Conservation (phyloP, 805 yeast species). For the Ogataea trehalophila region DNA sequence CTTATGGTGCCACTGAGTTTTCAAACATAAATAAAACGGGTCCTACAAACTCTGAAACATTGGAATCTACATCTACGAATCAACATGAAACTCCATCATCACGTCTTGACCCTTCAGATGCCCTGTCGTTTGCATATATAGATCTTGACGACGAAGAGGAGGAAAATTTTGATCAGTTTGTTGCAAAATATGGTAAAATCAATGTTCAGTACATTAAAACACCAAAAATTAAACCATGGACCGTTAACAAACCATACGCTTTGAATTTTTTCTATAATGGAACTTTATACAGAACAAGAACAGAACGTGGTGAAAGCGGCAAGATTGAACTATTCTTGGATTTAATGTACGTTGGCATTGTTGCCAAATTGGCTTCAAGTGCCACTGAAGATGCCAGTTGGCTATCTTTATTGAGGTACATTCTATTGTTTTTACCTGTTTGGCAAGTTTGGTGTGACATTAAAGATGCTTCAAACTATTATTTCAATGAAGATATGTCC, state of each 20-base stretch:
- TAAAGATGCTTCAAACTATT: slow-evolving; percentile 59
- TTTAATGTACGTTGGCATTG: slow-evolving; percentile 59
- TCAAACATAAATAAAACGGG: too few species aligned
- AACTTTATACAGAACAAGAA: slow-evolving; percentile 47
- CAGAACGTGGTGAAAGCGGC: slow-evolving; percentile 45
- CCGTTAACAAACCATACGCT: slow-evolving; percentile 52
- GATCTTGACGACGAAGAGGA: slow-evolving; percentile 12
- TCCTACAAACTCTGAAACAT: too few species aligned
- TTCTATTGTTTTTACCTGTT: slow-evolving; percentile 51
- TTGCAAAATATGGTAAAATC: slow-evolving; percentile 45
- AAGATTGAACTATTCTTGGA: slow-evolving; percentile 57
- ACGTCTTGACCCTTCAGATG: too few species aligned
- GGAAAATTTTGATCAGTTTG: slow-evolving; percentile 33
- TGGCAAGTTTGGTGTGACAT: slow-evolving; percentile 64
- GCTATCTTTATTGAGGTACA: slow-evolving; percentile 39
- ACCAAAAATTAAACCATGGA: slow-evolving; percentile 29
- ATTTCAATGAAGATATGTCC: slow-evolving; percentile 53
- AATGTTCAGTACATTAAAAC: slow-evolving; percentile 41
- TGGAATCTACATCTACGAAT: neutral
- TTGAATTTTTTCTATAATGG: slow-evolving; percentile 58
- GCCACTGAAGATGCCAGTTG: slow-evolving; percentile 50
- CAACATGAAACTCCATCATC: neutral
- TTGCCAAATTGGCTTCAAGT: slow-evolving; percentile 51
- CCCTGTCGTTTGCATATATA: slow-evolving; percentile 8
- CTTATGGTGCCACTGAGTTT: too few species aligned